Conservation (phyloP, 192 early-diverging fungal species). For the Gonapodya prolifera region DNA sequence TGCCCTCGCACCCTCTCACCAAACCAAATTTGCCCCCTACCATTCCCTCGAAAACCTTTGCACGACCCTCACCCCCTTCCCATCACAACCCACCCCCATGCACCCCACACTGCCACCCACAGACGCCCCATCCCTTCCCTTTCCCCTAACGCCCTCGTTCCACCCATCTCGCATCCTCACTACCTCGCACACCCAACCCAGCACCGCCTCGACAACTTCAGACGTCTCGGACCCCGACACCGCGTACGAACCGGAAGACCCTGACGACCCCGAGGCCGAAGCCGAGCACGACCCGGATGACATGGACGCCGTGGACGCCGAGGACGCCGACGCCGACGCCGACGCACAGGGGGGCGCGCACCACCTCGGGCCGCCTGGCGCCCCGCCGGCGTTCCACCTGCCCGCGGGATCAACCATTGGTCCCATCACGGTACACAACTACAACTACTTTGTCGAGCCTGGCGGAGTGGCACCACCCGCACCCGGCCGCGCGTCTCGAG, state of each 20-base stretch:
- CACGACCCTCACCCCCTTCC: too few species aligned
- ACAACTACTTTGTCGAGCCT: not conserved
- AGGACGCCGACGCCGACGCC: conserved; percentile 28
- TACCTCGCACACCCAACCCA: too few species aligned
- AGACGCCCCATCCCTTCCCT: not conserved
- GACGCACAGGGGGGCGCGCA: conserved; percentile 2
- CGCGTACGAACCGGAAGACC: conserved; percentile 4
- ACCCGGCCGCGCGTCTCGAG: too few species aligned
- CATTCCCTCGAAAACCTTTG: too few species aligned
- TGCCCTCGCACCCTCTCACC: too few species aligned
- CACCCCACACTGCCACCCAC: not conserved
- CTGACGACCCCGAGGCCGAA: conserved; percentile 14
- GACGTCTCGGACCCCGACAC: not conserved
- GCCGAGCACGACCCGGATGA: conserved; percentile 24
- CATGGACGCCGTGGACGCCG: conserved; percentile 17
- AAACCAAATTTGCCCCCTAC: too few species aligned
- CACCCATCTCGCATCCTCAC: not conserved
- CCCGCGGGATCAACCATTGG: not conserved
- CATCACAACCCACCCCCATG: too few species aligned
- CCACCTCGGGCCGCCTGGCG: too few species aligned
- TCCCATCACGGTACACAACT: not conserved
- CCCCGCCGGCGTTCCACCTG: not conserved
- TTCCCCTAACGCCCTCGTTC: not conserved
- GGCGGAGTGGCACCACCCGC: too few species aligned
- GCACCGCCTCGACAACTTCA: too few species aligned